phyloP scores from a whole-genome alignment of 805 yeast species.

The Ogataea chonburiensis region DNA sequence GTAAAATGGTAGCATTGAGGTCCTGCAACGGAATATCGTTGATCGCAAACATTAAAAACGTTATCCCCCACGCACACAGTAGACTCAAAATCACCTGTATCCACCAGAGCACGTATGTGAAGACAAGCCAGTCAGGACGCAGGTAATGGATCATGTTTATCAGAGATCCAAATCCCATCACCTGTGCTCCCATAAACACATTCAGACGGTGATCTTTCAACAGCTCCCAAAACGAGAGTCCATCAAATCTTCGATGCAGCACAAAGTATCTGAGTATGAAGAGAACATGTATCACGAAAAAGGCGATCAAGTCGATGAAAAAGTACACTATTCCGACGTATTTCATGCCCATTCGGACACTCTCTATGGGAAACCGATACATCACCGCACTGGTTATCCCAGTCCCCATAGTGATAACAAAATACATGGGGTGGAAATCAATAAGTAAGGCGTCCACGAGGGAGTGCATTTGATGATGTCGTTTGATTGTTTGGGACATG shows the following conservation, averaged over 20 bases:
- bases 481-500: constrained; percentile 1
- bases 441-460: constrained; percentile 18
- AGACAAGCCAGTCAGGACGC: constrained; percentile 42
- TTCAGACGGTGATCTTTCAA: constrained; percentile 45
- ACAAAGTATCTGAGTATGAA: constrained; percentile 40
- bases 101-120: constrained; percentile 73
- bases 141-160: constrained; percentile 53
- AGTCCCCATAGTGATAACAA: constrained; percentile 80
- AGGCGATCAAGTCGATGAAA: constrained; percentile 52
- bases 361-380: constrained; percentile 62
- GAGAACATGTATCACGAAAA: constrained; percentile 42
- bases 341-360: constrained; percentile 31
- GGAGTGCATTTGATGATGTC: neutral
- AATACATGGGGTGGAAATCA: constrained; percentile 56
- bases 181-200: constrained; percentile 72
- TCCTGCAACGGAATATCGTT: constrained; percentile 35
- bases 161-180: constrained; percentile 76
- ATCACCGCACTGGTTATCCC: constrained; percentile 69
- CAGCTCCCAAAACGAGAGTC: constrained; percentile 26
- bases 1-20: constrained; percentile 56
- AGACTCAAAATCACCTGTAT: constrained; percentile 54
- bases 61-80: constrained; percentile 58
- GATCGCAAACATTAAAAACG: constrained; percentile 47
- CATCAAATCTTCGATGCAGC: constrained; percentile 30
- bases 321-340: constrained; percentile 60